Evolutionary conservation across 352 stramenopile species (phyloP).

Genomic region (Pythium biforme): DNA sequence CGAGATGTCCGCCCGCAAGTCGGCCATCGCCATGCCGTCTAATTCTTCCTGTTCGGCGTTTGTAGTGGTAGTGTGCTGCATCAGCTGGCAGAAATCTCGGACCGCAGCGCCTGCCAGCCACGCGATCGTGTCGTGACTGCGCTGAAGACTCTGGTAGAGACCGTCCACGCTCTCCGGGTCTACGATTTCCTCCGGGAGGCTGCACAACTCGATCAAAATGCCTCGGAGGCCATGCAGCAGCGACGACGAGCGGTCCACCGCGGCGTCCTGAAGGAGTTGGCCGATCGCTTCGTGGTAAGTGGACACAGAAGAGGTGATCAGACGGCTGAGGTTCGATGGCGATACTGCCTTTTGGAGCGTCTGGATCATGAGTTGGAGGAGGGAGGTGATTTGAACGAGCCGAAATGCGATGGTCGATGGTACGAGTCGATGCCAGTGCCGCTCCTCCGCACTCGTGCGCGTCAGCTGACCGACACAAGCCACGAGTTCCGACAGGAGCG

Average conservation of each 20-base stretch:
- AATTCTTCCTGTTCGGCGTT: neutral
- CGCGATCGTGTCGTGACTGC: constrained; percentile 4
- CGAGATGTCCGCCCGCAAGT: constrained; percentile 29
- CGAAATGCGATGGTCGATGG: neutral
- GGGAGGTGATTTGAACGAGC: neutral
- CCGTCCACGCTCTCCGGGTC: neutral
- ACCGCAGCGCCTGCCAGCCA: constrained; percentile 13
- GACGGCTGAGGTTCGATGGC: neutral
- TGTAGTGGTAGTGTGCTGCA: constrained; percentile 13
- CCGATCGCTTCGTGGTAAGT: neutral
- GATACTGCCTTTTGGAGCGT: neutral
- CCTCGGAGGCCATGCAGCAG: constrained; percentile 7
- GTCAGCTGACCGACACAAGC: constrained; percentile 16
- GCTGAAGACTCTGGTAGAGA: constrained; percentile 16
- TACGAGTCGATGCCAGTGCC: constrained; percentile 22
- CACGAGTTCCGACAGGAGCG: constrained; percentile 7
- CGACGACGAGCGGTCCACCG: constrained; percentile 7
- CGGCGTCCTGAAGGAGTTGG: constrained; percentile 17
- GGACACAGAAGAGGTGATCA: neutral
- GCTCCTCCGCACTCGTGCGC: constrained; percentile 23
- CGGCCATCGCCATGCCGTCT: neutral
- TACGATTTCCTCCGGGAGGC: neutral
- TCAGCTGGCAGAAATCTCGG: constrained; percentile 12
- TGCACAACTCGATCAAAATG: constrained; percentile 9
- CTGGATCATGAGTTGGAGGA: constrained; percentile 2